A percentile compares a stretch with the other conserved stretches of the same genome.
Conservation (phyloP, 1,284 basidiomycete species). For the Leccinum pachyderme region DNA sequence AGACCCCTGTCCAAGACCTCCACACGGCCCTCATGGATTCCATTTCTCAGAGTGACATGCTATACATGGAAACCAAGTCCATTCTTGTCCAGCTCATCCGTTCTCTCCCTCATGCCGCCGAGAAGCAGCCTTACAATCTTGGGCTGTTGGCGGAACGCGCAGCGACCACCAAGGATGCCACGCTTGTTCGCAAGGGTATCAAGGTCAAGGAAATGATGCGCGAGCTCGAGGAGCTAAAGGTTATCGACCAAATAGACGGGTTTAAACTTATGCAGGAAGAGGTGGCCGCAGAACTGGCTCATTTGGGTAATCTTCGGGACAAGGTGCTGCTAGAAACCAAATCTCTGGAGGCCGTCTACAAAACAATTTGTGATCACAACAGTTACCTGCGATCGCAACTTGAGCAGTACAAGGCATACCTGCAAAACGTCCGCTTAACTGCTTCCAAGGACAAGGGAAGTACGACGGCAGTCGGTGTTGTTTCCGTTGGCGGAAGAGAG, state of each 20-base stretch:
- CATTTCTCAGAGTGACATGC: conserved; percentile 96
- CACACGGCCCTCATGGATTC: conserved; percentile 97
- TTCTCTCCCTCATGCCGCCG: conserved; percentile 83
- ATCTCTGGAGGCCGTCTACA: conserved; percentile 93
- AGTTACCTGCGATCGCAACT: conserved; percentile 94
- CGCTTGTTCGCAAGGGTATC: conserved; percentile 93
- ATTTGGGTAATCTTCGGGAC: conserved; percentile 94
- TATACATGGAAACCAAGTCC: conserved; percentile 99
- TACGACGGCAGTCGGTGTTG: conserved; percentile 88
- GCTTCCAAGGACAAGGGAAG: conserved; percentile 83
- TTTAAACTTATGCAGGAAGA: conserved; percentile 98
- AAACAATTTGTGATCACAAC: conserved; percentile 99
- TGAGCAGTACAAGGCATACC: conserved; percentile 99
- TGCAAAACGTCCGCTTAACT: conserved; percentile 94
- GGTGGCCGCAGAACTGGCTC: conserved; percentile 90
- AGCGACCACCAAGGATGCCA: conserved; percentile 95
- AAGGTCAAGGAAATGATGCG: conserved; percentile 99
- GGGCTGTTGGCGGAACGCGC: conserved; percentile 90
- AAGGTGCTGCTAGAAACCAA: conserved; percentile 94
- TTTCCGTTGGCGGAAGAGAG: conserved; percentile 96
- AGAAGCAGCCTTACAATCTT: conserved; percentile 88
- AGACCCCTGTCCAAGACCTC: conserved; percentile 97
- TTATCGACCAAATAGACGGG: conserved; percentile 81
- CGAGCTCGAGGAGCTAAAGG: conserved; percentile 89
- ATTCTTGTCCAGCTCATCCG: conserved; percentile 98